Conservation (phyloP, 345 rosid genomes). For the Eucalyptus erythrocorys region DNA sequence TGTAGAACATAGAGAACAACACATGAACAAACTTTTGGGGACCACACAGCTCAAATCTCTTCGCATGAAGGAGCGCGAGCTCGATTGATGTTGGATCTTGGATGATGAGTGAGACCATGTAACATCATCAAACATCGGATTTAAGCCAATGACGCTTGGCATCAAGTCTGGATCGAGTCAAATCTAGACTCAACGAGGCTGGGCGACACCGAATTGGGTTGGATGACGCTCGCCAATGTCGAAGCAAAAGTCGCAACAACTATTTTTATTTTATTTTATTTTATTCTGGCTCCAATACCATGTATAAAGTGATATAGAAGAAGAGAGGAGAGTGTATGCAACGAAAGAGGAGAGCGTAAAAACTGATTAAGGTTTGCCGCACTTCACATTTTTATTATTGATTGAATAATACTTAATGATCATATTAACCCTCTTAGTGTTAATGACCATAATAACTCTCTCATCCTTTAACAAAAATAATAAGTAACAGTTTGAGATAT, state of each 20-base stretch:
- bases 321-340: no score
- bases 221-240: not conserved
- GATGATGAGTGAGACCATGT: not conserved
- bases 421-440: no score
- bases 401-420: no score
- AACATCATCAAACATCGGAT: rapidly evolving
- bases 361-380: no score
- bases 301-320: not conserved
- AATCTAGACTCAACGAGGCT: not conserved
- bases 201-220: no score
- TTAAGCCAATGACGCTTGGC: not conserved
- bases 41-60: no score
- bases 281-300: not conserved
- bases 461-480: not conserved
- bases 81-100: not conserved
- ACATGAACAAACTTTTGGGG: not conserved
- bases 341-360: no score
- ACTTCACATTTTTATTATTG: no score
- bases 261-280: no score
- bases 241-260: not conserved
- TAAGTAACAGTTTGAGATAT: not conserved
- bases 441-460: no score
- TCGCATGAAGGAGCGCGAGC: not conserved
- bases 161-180: no score
- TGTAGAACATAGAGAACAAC: not conserved